These are phyloP conservation scores for Chaetomidium leptoderma DNA, from an alignment of 495 filamentous ascomycete species.

Conservation along the genomic window DNA sequence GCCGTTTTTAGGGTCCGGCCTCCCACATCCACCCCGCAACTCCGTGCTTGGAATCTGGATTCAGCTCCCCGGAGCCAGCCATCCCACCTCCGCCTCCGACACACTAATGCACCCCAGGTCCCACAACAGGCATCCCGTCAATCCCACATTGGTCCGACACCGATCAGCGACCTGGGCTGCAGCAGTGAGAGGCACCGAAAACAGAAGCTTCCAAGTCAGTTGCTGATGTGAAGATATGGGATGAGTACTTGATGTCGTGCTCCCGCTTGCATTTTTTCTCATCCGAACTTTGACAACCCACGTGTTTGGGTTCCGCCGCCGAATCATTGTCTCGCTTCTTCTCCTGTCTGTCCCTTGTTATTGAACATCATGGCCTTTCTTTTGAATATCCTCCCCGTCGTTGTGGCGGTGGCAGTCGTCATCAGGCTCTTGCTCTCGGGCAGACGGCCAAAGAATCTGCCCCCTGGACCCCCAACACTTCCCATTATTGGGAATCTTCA, in stretches of 20 bases:
- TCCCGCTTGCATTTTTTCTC: background rate
- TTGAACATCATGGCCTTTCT: slow-evolving; percentile 23
- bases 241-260: background rate
- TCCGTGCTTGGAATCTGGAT: slow-evolving; percentile 12
- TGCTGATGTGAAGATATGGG: background rate
- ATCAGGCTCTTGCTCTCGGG: slow-evolving; percentile 27
- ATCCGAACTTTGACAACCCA: background rate
- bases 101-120: slow-evolving; percentile 6
- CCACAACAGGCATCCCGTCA: slow-evolving; percentile 4
- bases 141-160: slow-evolving; percentile 28
- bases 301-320: background rate
- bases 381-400: slow-evolving; percentile 20
- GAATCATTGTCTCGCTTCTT: too few species aligned
- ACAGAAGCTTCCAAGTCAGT: background rate
- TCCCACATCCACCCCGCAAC: slow-evolving; percentile 22
- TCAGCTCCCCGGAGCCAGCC: slow-evolving; percentile 5
- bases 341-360: too few species aligned
- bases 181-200: too few species aligned
- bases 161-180: background rate
- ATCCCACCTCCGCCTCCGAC: slow-evolving; percentile 31
- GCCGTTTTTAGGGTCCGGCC: background rate
- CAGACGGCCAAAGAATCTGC: slow-evolving; percentile 31
- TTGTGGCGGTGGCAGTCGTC: slow-evolving; percentile 26
- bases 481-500: slow-evolving; percentile 38
- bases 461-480: slow-evolving; percentile 35